Evolutionary conservation across 257 asterid genomes (phyloP), one percentile per base, ranked within the genome.

Genomic region (Nicotiana knightiana): DNA sequence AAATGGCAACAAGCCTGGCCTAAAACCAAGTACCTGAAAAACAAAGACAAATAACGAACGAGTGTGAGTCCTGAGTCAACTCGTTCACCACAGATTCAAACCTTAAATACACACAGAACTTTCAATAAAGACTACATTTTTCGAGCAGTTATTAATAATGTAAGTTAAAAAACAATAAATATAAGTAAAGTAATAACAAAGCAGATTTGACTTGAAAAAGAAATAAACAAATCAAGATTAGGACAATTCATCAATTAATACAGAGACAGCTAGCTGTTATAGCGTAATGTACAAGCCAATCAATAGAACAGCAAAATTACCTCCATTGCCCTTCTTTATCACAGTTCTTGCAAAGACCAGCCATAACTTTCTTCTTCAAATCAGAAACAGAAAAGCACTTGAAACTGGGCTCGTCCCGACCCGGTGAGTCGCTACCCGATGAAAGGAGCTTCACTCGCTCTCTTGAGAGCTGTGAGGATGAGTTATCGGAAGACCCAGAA

Each of bases 1-100:
- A 96, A 85, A 84, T 91, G 98, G 89, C 97, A 94, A 84, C 99
- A 96, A 6, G 99, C 98, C 87, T 94, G 97, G 21, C 99, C 99
- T 18, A 96, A 81, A 4, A 93, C 95, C 64, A 91, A 87, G 84
- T 93, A 96, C 93, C 98, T 94, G 92, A 77, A 77, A 26, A 82
- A 35, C 37, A 58, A 80, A 26, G 12, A 24, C 28, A 84, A 76
- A 13, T 30, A 28, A 58, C 58, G 51, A 81, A 79, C 54, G 82
- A 51, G 10, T 48, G 53, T n/a, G 3, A 1, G 39, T 6, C 55
- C 55, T 77, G 33, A 61, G 46, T 70, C 48, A 79, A 64, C 81
- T 79, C 79, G 0, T 68, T 48, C 62, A 48, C 26, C 43, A 73
- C 26, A 73, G 39, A 73, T 48, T 51, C 26, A 71, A 51, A 17